Percentiles rank a stretch among this genome's conserved stretches.
phyloP scores from a whole-genome alignment of 192 early-diverging fungal species.

The Lunasporangiospora selenospora region DNA sequence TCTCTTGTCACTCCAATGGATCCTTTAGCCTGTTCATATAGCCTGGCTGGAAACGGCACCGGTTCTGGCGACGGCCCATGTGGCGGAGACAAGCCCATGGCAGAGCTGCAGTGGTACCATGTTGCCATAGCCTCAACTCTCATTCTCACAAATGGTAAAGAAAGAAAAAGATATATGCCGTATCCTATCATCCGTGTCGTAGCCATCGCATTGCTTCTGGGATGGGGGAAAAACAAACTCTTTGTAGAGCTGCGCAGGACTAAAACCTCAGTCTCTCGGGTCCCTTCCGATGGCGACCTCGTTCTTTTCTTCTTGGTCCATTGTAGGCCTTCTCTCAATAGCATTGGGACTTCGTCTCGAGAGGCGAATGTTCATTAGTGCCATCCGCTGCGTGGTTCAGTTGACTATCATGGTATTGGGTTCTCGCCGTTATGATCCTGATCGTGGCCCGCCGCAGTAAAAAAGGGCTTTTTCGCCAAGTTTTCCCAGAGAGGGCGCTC shows the following conservation, averaged over 20 bases:
- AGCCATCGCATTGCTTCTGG: too few species aligned
- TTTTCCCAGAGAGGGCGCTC: not conserved
- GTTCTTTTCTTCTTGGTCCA: not conserved
- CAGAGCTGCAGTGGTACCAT: constrained; percentile 55
- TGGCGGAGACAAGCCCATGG: constrained; percentile 28
- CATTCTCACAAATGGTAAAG: constrained; percentile 60
- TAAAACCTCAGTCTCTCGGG: too few species aligned
- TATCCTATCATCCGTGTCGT: too few species aligned
- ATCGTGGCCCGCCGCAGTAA: not conserved
- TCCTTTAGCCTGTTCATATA: too few species aligned
- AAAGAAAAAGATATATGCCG: too few species aligned
- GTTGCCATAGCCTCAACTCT: constrained; percentile 67
- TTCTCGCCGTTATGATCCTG: not conserved
- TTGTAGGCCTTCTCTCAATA: constrained; percentile 59
- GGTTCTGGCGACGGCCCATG: constrained; percentile 7
- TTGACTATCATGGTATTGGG: constrained; percentile 71
- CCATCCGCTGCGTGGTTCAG: constrained; percentile 78
- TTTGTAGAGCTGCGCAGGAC: too few species aligned
- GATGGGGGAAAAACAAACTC: too few species aligned
- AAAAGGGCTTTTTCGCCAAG: not conserved
- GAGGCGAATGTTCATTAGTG: constrained; percentile 68
- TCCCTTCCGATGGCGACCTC: too few species aligned
- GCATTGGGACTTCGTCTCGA: constrained; percentile 72
- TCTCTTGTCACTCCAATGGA: constrained; percentile 5
- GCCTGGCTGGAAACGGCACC: too few species aligned